These are phyloP conservation scores for Diaporthe citriasiana DNA, from an alignment of 2,329 filamentous ascomycete species.

Conservation along the genomic window DNA sequence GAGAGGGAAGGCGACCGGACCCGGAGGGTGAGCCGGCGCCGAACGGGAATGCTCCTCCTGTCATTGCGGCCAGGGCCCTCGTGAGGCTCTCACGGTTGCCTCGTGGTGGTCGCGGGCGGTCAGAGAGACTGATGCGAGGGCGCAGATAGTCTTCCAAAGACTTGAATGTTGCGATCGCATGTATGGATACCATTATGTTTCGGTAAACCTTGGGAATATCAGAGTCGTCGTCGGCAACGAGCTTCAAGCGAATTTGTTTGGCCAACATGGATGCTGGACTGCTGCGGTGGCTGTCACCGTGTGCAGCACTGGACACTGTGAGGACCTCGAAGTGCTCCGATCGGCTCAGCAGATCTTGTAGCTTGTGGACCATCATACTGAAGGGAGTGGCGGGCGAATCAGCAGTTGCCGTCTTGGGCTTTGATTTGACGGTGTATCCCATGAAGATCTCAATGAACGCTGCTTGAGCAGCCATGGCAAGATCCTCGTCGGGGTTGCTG, in stretches of 20 bases:
- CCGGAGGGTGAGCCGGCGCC: slow-evolving; percentile 63
- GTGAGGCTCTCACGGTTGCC: slow-evolving; percentile 73
- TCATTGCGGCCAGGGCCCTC: slow-evolving; percentile 81
- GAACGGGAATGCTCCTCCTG: slow-evolving; percentile 75
- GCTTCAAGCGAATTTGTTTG: slow-evolving; percentile 91
- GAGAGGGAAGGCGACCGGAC: slow-evolving; percentile 60
- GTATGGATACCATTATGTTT: slow-evolving; percentile 98
- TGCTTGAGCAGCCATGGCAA: slow-evolving; percentile 78
- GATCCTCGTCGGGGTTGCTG: slow-evolving; percentile 74
- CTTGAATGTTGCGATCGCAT: slow-evolving; percentile 98
- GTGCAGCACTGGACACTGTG: slow-evolving; percentile 84
- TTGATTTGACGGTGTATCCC: slow-evolving; percentile 78
- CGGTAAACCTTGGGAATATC: slow-evolving; percentile 89
- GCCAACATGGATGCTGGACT: slow-evolving; percentile 96
- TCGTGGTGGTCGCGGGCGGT: slow-evolving; percentile 70
- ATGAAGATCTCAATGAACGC: slow-evolving; percentile 95
- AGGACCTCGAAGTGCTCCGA: slow-evolving; percentile 98
- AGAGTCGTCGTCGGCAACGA: slow-evolving; percentile 90
- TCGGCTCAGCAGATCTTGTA: slow-evolving; percentile 95
- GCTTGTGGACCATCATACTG: slow-evolving; percentile 90
- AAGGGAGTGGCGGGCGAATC: slow-evolving; percentile 86
- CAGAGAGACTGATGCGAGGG: slow-evolving; percentile 86
- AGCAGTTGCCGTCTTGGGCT: slow-evolving; percentile 72
- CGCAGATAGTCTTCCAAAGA: slow-evolving; percentile 95
- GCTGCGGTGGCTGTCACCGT: slow-evolving; percentile 77